Percentiles rank a stretch among this genome's conserved stretches.
Conservation (phyloP, 331 rosid species). For the Stylosanthes scabra region DNA sequence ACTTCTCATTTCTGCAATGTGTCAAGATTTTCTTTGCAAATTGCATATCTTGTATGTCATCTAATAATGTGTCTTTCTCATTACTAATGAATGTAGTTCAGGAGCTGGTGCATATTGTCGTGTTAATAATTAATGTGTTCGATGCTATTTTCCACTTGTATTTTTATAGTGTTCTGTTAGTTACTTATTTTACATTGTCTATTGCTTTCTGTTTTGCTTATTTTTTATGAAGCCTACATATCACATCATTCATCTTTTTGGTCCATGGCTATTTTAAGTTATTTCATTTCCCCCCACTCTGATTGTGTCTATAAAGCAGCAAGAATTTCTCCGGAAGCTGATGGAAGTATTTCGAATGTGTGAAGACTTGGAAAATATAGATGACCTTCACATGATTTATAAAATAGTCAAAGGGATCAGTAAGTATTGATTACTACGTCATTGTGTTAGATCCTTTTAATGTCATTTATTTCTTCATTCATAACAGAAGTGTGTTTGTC, state of each 20-base stretch:
- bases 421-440: conserved; percentile 53
- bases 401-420: conserved; percentile 94
- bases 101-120: conserved; percentile 22
- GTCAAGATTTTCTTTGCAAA: conserved; percentile 1
- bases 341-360: conserved; percentile 76
- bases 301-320: conserved; percentile 53
- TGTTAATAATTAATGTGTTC: conserved; percentile 18
- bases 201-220: neutral
- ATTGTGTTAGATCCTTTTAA: conserved; percentile 24
- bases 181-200: neutral
- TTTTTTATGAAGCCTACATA: conserved; percentile 16
- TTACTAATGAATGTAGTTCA: neutral
- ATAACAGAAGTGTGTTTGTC: conserved; percentile 29
- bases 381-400: conserved; percentile 90
- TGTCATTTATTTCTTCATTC: conserved; percentile 19
- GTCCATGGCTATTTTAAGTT: neutral
- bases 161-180: neutral
- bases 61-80: neutral
- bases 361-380: conserved; percentile 80
- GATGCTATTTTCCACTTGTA: neutral
- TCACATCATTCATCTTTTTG: conserved; percentile 18
- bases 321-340: conserved; percentile 84
- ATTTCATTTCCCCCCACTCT: conserved; percentile 6
- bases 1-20: neutral
- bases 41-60: neutral